Conservation (phyloP, 768 basidiomycete species). For the Collybia sordida region DNA sequence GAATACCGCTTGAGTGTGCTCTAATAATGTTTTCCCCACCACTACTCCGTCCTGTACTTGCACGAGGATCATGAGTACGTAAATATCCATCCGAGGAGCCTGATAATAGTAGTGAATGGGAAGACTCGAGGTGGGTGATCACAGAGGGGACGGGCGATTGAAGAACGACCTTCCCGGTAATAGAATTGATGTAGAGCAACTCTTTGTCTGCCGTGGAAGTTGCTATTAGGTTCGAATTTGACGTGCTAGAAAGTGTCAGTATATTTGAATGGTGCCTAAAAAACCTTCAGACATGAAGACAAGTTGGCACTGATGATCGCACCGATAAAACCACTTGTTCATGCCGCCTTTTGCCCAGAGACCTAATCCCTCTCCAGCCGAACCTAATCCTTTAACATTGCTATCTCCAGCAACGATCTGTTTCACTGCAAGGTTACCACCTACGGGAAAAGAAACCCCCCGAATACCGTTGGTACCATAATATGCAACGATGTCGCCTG, state of each 20-base stretch:
- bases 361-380: conserved; percentile 65
- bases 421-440: conserved; percentile 65
- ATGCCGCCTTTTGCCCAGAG: conserved; percentile 83
- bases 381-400: conserved; percentile 65
- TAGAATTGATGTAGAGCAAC: conserved; percentile 68
- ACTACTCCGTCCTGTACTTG: conserved; percentile 47
- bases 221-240: conserved; percentile 55
- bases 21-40: conserved; percentile 56
- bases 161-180: conserved; percentile 65
- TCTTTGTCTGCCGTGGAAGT: conserved; percentile 60
- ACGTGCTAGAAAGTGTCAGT: conserved; percentile 45
- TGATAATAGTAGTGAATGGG: conserved; percentile 62
- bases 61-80: conserved; percentile 70
- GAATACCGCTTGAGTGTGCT: conserved; percentile 81
- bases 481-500: conserved; percentile 69
- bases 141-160: conserved; percentile 56
- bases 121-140: conserved; percentile 64
- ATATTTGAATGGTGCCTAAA: conserved; percentile 21
- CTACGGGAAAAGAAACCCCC: conserved; percentile 75
- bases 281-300: conserved; percentile 3
- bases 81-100: conserved; percentile 76
- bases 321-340: conserved; percentile 83
- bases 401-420: conserved; percentile 79
- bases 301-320: conserved; percentile 19
- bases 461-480: conserved; percentile 62